Conservation (phyloP, 208 protist genomes). For the Tetramitus jugosus region DNA sequence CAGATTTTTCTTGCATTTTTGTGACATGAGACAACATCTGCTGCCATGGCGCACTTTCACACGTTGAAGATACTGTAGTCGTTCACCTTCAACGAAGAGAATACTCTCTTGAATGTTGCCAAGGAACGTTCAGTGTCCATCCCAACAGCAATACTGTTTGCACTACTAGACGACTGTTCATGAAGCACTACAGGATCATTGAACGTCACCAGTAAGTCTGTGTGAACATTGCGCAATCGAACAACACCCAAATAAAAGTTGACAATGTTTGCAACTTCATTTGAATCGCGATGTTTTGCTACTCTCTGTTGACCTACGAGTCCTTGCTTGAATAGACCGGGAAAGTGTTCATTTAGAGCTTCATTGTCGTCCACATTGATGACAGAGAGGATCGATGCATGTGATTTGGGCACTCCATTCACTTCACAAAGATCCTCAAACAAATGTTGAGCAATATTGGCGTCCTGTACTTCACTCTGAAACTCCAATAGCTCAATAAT, state of each 20-base stretch:
- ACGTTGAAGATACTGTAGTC: no score
- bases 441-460: not conserved
- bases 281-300: not conserved
- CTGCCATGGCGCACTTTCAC: no score
- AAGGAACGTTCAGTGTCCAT: no score
- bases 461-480: not conserved
- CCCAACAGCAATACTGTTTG: not conserved
- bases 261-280: not conserved
- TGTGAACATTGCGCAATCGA: not conserved
- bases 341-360: not conserved
- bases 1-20: no score
- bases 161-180: not conserved
- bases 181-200: not conserved
- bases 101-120: no score
- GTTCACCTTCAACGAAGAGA: no score
- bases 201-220: not conserved
- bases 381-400: not conserved
- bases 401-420: not conserved
- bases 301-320: not conserved
- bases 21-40: no score
- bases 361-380: not conserved
- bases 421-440: not conserved
- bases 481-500: not conserved
- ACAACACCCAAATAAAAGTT: not conserved
- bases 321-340: not conserved